Percentiles rank a stretch among this genome's conserved stretches.
These are phyloP conservation scores for Aspergillus incahuasiensis DNA, from an alignment of 495 filamentous ascomycete species.

Conservation along the genomic window DNA sequence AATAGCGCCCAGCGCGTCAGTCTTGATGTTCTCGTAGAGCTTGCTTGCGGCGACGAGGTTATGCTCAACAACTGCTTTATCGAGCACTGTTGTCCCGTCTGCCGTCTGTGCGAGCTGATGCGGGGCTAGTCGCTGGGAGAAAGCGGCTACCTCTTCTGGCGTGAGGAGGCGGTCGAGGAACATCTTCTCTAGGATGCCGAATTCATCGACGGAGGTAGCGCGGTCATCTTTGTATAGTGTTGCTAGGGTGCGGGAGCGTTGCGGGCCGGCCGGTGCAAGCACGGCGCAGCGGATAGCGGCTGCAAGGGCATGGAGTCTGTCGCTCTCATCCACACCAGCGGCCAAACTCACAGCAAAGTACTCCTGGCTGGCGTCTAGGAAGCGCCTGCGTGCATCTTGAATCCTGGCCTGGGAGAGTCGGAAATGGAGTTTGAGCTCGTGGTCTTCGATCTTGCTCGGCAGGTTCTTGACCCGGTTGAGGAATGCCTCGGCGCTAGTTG, in stretches of 20 bases:
- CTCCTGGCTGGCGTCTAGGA: conserved; percentile 81
- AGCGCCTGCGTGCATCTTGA: conserved; percentile 81
- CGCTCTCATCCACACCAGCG: conserved; percentile 72
- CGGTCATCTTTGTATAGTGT: conserved; percentile 94
- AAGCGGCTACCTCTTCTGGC: conserved; percentile 76
- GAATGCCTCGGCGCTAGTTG: conserved; percentile 74
- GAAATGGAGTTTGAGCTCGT: conserved; percentile 73
- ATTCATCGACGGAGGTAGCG: conserved; percentile 68
- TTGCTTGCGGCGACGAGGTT: conserved; percentile 83
- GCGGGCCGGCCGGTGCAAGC: conserved; percentile 84
- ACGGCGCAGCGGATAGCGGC: conserved; percentile 95
- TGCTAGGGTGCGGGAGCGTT: conserved; percentile 71
- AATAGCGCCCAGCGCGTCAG: conserved; percentile 69
- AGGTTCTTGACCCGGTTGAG: conserved; percentile 91
- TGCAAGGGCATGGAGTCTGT: conserved; percentile 74
- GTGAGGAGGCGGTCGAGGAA: conserved; percentile 83
- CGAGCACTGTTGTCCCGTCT: conserved; percentile 90
- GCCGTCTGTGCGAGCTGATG: conserved; percentile 87
- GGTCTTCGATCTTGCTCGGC: conserved; percentile 71
- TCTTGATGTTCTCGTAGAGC: conserved; percentile 84
- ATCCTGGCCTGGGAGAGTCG: conserved; percentile 89
- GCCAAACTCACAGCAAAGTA: conserved; percentile 84
- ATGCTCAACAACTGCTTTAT: conserved; percentile 91
- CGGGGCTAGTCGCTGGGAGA: conserved; percentile 70
- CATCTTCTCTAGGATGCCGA: conserved; percentile 93